Evolutionary conservation across 148 eudicot species (phyloP).

Genomic region (Chenopodium berlandieri): DNA sequence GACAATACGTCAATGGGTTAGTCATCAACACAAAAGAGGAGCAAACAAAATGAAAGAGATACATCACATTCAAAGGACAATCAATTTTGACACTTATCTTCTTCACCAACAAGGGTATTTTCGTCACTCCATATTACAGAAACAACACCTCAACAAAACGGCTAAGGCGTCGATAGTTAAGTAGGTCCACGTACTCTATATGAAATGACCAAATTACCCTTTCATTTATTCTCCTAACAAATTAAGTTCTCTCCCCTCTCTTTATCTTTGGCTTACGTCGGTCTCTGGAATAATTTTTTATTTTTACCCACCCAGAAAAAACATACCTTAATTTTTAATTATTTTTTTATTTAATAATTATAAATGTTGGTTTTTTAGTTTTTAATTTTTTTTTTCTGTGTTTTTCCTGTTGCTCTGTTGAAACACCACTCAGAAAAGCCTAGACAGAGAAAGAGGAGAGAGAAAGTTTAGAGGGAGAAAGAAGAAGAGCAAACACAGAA

Average conservation of each 20-base stretch:
- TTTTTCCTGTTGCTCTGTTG: slow-evolving; percentile 13
- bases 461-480: background rate
- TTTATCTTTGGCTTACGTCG: slow-evolving; percentile 9
- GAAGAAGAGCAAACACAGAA: background rate
- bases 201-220: slow-evolving; percentile 19
- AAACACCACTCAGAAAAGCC: slow-evolving; percentile 32
- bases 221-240: background rate
- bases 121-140: background rate
- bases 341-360: background rate
- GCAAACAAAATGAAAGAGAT: background rate
- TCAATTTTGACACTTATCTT: slow-evolving; percentile 12
- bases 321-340: slow-evolving; percentile 3
- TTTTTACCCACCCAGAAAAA: slow-evolving; percentile 16
- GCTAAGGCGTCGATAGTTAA: slow-evolving; percentile 11
- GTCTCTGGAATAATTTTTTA: background rate
- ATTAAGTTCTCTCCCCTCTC: background rate
- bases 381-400: background rate
- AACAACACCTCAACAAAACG: slow-evolving; percentile 24
- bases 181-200: slow-evolving; percentile 6
- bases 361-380: background rate
- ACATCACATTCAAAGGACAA: slow-evolving; percentile 5
- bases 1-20: too few species aligned
- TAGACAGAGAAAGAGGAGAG: slow-evolving; percentile 25
- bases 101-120: background rate
- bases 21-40: too few species aligned